These are phyloP conservation scores for Rhynchosporium agropyri DNA, from an alignment of 2,329 filamentous ascomycete species.

Conservation along the genomic window DNA sequence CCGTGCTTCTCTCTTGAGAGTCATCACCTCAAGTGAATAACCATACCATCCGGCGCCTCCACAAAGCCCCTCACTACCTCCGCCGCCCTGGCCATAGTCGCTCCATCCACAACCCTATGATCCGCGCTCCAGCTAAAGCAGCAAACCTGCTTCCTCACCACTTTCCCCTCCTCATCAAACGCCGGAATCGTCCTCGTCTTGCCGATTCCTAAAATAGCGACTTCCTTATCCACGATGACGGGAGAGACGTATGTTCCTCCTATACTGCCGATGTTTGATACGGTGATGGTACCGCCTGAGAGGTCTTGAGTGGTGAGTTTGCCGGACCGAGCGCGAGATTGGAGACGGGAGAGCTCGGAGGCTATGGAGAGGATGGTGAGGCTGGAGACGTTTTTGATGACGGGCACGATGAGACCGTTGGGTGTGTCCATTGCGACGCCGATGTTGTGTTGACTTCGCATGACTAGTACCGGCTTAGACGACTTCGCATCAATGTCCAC, in stretches of 20 bases:
- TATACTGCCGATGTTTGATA: slow-evolving; percentile 95
- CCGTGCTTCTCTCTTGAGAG: neutral
- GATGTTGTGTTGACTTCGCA: slow-evolving; percentile 88
- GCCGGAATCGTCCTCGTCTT: slow-evolving; percentile 79
- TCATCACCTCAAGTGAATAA: slow-evolving; percentile 73
- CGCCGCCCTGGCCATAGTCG: slow-evolving; percentile 89
- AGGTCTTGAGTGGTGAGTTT: slow-evolving; percentile 77
- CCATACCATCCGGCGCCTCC: slow-evolving; percentile 85
- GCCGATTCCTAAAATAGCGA: slow-evolving; percentile 89
- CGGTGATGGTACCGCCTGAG: slow-evolving; percentile 85
- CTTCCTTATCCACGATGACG: slow-evolving; percentile 86
- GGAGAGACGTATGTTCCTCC: slow-evolving; percentile 91
- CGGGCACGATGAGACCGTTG: slow-evolving; percentile 83
- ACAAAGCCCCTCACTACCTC: slow-evolving; percentile 77
- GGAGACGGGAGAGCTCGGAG: slow-evolving; percentile 72
- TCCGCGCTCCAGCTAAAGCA: slow-evolving; percentile 98
- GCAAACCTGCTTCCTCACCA: slow-evolving; percentile 77
- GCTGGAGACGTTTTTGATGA: slow-evolving; percentile 79
- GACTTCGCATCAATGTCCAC: slow-evolving; percentile 63
- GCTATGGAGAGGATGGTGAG: slow-evolving; percentile 80
- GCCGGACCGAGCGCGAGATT: slow-evolving; percentile 71
- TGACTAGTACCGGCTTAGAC: slow-evolving; percentile 71
- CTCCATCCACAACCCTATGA: slow-evolving; percentile 91
- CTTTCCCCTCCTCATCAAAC: slow-evolving; percentile 58
- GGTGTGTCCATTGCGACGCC: slow-evolving; percentile 96